A percentile compares a stretch with the other conserved stretches of the same genome.
These are phyloP conservation scores for Globisporangium viniferum DNA, from an alignment of 352 stramenopile species.

Conservation along the genomic window DNA sequence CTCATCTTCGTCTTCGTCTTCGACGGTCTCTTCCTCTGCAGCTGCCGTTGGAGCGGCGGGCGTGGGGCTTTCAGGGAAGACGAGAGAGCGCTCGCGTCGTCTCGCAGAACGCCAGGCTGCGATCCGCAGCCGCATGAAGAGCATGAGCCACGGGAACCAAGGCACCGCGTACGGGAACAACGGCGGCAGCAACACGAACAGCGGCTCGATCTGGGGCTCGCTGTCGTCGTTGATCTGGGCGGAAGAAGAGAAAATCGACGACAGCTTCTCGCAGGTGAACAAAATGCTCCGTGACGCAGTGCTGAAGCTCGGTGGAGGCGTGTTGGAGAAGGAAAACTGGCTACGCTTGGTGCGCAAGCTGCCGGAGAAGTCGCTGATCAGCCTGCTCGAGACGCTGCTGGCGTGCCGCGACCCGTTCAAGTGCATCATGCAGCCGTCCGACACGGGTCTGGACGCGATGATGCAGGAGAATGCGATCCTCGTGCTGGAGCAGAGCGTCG, in stretches of 20 bases:
- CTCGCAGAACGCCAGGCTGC: constrained; percentile 79
- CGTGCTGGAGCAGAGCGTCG: constrained; percentile 80
- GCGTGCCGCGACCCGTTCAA: constrained; percentile 78
- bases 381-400: constrained; percentile 72
- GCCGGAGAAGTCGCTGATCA: constrained; percentile 54
- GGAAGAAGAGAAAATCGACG: constrained; percentile 77
- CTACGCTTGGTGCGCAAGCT: constrained; percentile 78
- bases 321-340: constrained; percentile 87
- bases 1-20: constrained; percentile 23
- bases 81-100: constrained; percentile 68
- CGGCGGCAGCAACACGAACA: constrained; percentile 24
- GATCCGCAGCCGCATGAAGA: constrained; percentile 81
- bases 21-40: constrained; percentile 22
- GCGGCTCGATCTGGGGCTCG: constrained; percentile 76
- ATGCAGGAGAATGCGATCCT: constrained; percentile 88
- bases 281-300: constrained; percentile 77
- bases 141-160: constrained; percentile 56
- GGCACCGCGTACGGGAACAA: constrained; percentile 41
- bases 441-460: constrained; percentile 65
- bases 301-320: constrained; percentile 56
- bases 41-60: constrained; percentile 9
- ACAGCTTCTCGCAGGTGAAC: constrained; percentile 79
- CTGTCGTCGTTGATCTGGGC: constrained; percentile 83
- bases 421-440: constrained; percentile 54
- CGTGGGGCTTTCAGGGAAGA: constrained; percentile 73